phyloP scores from a whole-genome alignment of 116 monocot species.

The Papilionanthe hybrid region DNA sequence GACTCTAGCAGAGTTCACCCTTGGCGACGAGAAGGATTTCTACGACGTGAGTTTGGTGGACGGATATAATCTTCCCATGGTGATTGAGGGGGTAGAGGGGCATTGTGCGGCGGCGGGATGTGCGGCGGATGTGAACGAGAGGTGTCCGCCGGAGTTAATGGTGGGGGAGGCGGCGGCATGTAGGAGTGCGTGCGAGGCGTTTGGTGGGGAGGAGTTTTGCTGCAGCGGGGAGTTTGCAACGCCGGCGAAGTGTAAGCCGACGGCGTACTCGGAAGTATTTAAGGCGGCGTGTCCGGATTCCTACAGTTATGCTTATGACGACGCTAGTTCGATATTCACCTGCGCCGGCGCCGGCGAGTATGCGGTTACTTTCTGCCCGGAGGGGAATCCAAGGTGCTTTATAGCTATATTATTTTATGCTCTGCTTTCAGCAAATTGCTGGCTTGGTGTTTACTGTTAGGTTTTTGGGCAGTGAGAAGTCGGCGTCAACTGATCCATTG shows the following conservation, averaged over 20 bases:
- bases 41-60: conserved; percentile 62
- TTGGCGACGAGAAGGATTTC: conserved; percentile 48
- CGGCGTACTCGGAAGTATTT: conserved; percentile 36
- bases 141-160: conserved; percentile 52
- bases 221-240: conserved; percentile 71
- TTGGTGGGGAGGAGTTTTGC: conserved; percentile 64
- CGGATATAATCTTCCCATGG: conserved; percentile 52
- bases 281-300: conserved; percentile 43
- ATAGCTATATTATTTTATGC: too few species aligned
- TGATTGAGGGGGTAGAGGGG: conserved; percentile 28
- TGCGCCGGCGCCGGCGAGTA: conserved; percentile 22
- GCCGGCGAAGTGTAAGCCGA: conserved; percentile 57
- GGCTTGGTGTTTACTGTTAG: too few species aligned
- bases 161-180: conserved; percentile 48
- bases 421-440: too few species aligned
- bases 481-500: background rate
- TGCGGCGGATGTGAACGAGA: conserved; percentile 43
- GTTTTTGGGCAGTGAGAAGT: background rate
- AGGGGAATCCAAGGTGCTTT: conserved; percentile 6
- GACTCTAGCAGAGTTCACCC: conserved; percentile 85
- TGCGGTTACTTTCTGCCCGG: conserved; percentile 40
- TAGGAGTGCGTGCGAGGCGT: conserved; percentile 82
- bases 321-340: conserved; percentile 40
- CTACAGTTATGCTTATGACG: conserved; percentile 52
- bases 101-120: conserved; percentile 55